Percentiles rank a stretch among this genome's conserved stretches.
Evolutionary conservation across 1,284 basidiomycete genomes (phyloP).

Genomic region (Porogramme epimiltina): DNA sequence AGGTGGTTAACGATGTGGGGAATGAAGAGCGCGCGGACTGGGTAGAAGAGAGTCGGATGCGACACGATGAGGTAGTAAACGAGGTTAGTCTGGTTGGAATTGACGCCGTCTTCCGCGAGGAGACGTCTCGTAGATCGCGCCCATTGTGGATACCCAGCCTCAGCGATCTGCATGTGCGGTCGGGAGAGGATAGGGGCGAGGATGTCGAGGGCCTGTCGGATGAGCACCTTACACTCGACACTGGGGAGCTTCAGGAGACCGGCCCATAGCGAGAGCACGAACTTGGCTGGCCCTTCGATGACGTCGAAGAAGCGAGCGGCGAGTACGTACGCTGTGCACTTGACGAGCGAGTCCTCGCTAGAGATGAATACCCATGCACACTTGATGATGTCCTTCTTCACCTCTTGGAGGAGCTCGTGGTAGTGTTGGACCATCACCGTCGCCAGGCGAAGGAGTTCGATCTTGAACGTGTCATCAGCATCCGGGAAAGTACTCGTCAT

Average conservation of each 20-base stretch:
- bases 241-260: conserved; percentile 87
- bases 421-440: conserved; percentile 90
- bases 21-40: conserved; percentile 93
- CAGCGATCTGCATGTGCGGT: conserved; percentile 51
- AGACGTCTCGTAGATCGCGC: conserved; percentile 87
- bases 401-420: conserved; percentile 74
- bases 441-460: conserved; percentile 91
- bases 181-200: conserved; percentile 86
- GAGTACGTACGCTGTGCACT: conserved; percentile 92
- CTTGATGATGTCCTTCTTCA: conserved; percentile 94
- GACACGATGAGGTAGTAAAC: conserved; percentile 94
- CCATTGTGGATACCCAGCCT: conserved; percentile 80
- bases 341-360: conserved; percentile 88
- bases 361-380: conserved; percentile 92
- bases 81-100: conserved; percentile 81
- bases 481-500: conserved; percentile 62
- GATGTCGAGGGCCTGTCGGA: conserved; percentile 89
- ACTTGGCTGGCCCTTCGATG: conserved; percentile 92
- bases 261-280: conserved; percentile 93
- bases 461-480: conserved; percentile 81
- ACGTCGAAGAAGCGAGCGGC: conserved; percentile 94
- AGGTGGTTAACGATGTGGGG: conserved; percentile 94
- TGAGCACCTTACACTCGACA: conserved; percentile 79
- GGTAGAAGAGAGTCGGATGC: conserved; percentile 92
- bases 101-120: conserved; percentile 88